A percentile compares a stretch with the other conserved stretches of the same genome.
These are phyloP conservation scores for Litchi chinensis DNA, from an alignment of 345 rosid genomes.

Conservation along the genomic window DNA sequence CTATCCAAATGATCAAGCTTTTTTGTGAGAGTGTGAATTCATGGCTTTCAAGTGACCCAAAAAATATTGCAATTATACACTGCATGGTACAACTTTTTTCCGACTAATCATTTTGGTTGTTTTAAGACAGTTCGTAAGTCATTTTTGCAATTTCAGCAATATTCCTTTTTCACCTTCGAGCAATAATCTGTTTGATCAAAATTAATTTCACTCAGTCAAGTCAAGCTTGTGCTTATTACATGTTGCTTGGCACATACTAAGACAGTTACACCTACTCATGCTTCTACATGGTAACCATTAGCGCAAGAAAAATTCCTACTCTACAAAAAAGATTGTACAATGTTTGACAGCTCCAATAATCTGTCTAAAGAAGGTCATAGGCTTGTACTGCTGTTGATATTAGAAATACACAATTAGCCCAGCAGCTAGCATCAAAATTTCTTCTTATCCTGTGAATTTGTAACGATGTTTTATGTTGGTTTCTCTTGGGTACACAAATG, in stretches of 20 bases:
- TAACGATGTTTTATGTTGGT: neutral
- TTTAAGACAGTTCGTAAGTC: neutral
- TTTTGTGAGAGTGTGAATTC: constrained; percentile 83
- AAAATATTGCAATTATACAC: constrained; percentile 76
- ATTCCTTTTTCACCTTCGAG: neutral
- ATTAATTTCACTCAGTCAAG: neutral
- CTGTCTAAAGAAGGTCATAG: neutral
- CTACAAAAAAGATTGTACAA: neutral
- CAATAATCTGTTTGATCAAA: neutral
- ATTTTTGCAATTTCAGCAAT: neutral
- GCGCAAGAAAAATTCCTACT: neutral
- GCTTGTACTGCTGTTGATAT: neutral
- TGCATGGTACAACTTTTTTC: constrained; percentile 69
- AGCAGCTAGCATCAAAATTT: neutral
- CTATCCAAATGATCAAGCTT: constrained; percentile 69
- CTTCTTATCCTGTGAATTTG: neutral
- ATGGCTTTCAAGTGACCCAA: constrained; percentile 74
- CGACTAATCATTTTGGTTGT: neutral
- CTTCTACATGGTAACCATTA: no score
- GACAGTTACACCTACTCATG: no score
- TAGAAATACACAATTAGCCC: neutral
- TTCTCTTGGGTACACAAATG: neutral
- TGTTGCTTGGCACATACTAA: neutral
- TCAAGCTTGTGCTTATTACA: neutral
- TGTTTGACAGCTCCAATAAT: no score